Evolutionary conservation across 805 yeast genomes (phyloP), one percentile per base, ranked within the genome.

Genomic region (Saturnispora kantuleensis): DNA sequence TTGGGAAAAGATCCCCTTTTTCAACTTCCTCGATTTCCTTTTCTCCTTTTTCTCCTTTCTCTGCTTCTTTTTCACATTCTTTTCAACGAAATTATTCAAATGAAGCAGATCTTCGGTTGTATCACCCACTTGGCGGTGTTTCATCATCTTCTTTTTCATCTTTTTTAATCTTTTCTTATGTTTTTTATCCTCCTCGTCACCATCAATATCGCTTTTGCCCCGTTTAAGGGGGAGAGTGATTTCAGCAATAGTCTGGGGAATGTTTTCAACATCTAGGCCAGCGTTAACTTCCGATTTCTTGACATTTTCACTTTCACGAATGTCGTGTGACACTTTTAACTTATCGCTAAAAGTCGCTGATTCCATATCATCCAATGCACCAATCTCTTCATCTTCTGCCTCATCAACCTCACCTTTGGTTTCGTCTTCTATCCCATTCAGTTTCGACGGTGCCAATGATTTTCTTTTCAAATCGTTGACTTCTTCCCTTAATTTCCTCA

Each of bases 81-180:
- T 57, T 16, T 56, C 56, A 9, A 48, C 50, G 12, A 48, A 52
- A 29, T 49, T 57, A 5, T 56, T 58, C n/a, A 53, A 58, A 9
- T 55, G 60, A 30, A 36, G 35, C 13, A 36, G 29, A 29, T 36
- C 35, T 17, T 41, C 33, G 8, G 39, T 37, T 5, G 21, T 41
- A 18, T 38, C 32, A 13, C 39, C 44, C 11, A 26, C 31, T 15
- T 15, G 11, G 12, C 31, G 11, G 10, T 15, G 36, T 35, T 39
- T 43, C 38, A 44, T 29, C 39, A 33, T 37, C 33, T 42, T 42
- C 18, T 18, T 21, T 31, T 30, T 32, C 36, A 33, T 21, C 15
- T 42, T 41, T 31, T 26, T 42, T 31, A 32, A 18, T 16, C 28
- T 41, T 28, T 28, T 34, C 13, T 32, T 15, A 10, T 26, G 26